Percentiles rank a stretch among this genome's conserved stretches.
Conservation (phyloP, 139 green algal species). For the Spirogloea muscicola region DNA sequence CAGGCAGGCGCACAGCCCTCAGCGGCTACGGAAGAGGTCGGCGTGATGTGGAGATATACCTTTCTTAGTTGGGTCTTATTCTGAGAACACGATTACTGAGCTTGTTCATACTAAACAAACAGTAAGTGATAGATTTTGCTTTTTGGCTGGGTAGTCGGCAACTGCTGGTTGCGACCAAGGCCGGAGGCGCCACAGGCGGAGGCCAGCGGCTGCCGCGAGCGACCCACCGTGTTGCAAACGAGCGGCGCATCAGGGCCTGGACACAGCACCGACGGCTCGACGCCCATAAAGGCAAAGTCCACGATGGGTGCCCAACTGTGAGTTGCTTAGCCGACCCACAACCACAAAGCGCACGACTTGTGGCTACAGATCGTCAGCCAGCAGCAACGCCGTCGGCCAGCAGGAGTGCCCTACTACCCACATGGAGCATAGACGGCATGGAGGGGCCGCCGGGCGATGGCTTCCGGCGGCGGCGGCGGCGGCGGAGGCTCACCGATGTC, state of each 20-base stretch:
- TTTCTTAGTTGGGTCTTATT: neutral
- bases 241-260: conserved; percentile 14
- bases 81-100: neutral
- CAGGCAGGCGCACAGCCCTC: neutral
- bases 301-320: neutral
- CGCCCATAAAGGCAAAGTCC: neutral
- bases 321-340: neutral
- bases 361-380: neutral
- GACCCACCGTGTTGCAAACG: conserved; percentile 17
- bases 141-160: neutral
- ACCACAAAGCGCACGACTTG: neutral
- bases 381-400: neutral
- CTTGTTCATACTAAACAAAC: no score
- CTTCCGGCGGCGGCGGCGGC: neutral
- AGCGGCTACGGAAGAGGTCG: neutral
- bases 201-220: neutral
- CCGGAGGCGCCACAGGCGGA: neutral
- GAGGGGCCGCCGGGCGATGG: neutral
- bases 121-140: neutral
- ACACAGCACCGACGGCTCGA: neutral
- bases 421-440: neutral
- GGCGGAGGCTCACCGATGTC: conserved; percentile 18
- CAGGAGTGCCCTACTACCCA: neutral
- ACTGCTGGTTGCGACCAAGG: neutral
- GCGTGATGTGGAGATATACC: neutral